Base-by-base conservation (phyloP, 2,329 filamentous ascomycete species). In the Hawksworthiomyces lignivorus region DNA sequence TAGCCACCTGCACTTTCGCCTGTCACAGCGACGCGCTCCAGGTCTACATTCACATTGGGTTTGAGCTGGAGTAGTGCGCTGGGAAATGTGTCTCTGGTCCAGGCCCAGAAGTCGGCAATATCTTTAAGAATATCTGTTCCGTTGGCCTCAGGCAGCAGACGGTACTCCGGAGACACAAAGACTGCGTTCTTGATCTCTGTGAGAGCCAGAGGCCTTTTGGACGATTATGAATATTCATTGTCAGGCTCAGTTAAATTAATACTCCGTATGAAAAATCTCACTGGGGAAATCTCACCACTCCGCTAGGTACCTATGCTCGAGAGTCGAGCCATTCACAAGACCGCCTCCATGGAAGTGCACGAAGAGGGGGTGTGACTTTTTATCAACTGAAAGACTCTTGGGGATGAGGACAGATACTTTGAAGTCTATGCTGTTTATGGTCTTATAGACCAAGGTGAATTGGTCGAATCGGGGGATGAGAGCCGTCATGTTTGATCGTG, bases 71-170 rank as follows among this genome's bases (percentile, higher is more conserved):
- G 9, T 11, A 49, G 7, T 3, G 36, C 18, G 2, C 31, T 20
- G n/a, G 47, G 34, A 10, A 50, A 31, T 33, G 30, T 22, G 14
- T 33, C 32, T 44, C 46, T 46, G 10, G 70, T 48, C 70, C 71
- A 75, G 5, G 45, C 47, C 67, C 67, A 75, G 51, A 72, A 69
- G 46, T 70, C 65, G 8, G 54, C 40, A 1, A 74, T 45, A 49
- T 75, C 72, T 6, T 62, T 51, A 19, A 72, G 57, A 43, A 73
- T 67, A 14, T 74, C 65, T 3, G 55, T 36, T 26, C 67, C 67
- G 17, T 43, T 66, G 40, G 64, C 57, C 44, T 73, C 70, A 18
- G 72, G 71, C n/a, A 70, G 46, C 4, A 75, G 63, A 8, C 70
- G 69, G 56, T 76, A 70, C 52, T 72, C 67, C 1, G 69, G 64